A percentile compares a stretch with the other conserved stretches of the same genome.
Conservation (phyloP, 2,329 filamentous ascomycete species). For the Fonsecaea pedrosoi region DNA sequence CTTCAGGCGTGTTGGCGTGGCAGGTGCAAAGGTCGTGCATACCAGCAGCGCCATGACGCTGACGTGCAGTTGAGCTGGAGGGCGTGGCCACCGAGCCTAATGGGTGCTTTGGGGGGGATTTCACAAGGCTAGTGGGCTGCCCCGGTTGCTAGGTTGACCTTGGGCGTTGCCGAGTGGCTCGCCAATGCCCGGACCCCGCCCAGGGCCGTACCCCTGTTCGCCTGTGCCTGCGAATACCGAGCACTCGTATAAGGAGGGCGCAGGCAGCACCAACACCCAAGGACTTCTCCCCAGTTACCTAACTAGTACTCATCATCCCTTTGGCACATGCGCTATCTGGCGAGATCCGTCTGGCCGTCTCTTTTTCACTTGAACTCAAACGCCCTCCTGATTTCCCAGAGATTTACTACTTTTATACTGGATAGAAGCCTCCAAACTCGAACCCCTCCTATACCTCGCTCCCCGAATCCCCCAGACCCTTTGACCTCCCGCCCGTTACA, state of each 20-base stretch:
- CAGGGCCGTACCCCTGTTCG: not conserved
- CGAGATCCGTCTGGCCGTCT: not conserved
- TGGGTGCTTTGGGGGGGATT: not conserved
- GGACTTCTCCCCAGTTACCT: no score
- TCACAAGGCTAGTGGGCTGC: not conserved
- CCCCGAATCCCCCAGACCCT: no score
- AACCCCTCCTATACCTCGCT: not conserved
- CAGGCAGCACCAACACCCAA: no score
- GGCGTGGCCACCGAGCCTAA: not conserved
- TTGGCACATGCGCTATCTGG: not conserved
- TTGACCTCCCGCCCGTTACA: not conserved
- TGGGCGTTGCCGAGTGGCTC: not conserved
- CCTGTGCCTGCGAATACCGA: not conserved
- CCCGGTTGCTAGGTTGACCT: not conserved
- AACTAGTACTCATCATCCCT: not conserved
- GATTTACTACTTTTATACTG: not conserved
- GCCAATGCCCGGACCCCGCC: not conserved
- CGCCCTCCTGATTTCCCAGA: not conserved
- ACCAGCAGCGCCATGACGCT: not conserved
- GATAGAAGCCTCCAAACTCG: not conserved
- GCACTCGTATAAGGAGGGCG: no score
- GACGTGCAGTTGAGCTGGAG: conserved; percentile 4
- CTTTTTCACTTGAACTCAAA: not conserved
- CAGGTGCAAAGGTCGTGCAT: not conserved
- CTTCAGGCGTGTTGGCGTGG: not conserved